Evolutionary conservation across 495 filamentous ascomycete genomes (phyloP).

Genomic region (Daldinia bambusicola): DNA sequence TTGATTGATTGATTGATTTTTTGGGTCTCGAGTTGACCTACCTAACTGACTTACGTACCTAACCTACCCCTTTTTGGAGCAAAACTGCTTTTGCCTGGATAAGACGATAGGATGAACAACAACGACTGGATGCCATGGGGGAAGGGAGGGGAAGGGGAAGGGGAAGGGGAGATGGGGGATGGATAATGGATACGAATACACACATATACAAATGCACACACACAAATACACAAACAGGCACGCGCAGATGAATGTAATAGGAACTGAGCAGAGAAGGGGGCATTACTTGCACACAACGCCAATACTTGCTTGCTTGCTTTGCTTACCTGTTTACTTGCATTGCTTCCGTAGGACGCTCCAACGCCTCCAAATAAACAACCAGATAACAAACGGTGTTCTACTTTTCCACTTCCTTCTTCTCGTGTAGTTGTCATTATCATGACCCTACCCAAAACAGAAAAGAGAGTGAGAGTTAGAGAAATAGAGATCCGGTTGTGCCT

Average conservation of each 20-base stretch:
- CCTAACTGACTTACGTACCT: not conserved
- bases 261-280: not conserved
- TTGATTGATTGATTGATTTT: not conserved
- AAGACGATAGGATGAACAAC: conserved; percentile 15
- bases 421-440: conserved; percentile 35
- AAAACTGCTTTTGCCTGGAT: conserved; percentile 9
- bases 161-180: not conserved
- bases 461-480: not conserved
- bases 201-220: not conserved
- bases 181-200: not conserved
- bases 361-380: not conserved
- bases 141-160: not conserved
- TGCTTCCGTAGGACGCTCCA: not conserved
- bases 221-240: not conserved
- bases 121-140: not conserved
- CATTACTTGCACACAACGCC: not conserved
- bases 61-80: conserved; percentile 1
- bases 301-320: not conserved
- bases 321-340: not conserved
- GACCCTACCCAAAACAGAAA: not conserved
- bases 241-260: not conserved
- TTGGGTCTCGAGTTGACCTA: not conserved
- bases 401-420: conserved; percentile 1
- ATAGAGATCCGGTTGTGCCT: not conserved
- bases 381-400: not conserved